These are phyloP conservation scores for Botryobasidium botryosum DNA, from an alignment of 768 basidiomycete species.

Conservation along the genomic window DNA sequence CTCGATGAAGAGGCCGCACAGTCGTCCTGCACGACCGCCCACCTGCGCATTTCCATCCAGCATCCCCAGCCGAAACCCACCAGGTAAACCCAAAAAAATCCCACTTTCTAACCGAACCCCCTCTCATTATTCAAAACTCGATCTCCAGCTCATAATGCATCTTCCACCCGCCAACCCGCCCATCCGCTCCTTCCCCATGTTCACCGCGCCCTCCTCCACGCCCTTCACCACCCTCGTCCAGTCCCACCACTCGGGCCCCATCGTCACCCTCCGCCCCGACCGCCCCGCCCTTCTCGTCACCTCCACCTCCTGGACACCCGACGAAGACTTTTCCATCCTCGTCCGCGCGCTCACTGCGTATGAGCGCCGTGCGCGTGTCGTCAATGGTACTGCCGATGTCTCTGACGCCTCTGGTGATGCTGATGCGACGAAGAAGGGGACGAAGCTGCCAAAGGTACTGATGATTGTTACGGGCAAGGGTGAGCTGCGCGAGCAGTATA, in stretches of 20 bases:
- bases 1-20: constrained; percentile 45
- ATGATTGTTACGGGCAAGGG: constrained; percentile 88
- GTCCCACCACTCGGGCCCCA: constrained; percentile 9
- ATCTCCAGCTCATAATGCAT: constrained; percentile 30
- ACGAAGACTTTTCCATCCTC: constrained; percentile 85
- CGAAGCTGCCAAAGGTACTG: constrained; percentile 50
- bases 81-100: constrained; percentile 43
- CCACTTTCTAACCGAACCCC: not conserved
- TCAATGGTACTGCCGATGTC: constrained; percentile 9
- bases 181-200: constrained; percentile 33
- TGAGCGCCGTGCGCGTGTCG: constrained; percentile 35
- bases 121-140: not conserved
- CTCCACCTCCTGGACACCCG: constrained; percentile 93
- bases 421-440: constrained; percentile 3
- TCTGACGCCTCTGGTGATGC: constrained; percentile 7
- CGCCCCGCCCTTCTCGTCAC: constrained; percentile 78
- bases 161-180: constrained; percentile 17
- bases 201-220: constrained; percentile 38
- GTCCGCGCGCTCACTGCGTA: constrained; percentile 57
- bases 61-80: constrained; percentile 54
- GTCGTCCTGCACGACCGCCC: constrained; percentile 80
- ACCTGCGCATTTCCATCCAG: constrained; percentile 63
- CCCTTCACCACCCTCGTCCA: constrained; percentile 35
- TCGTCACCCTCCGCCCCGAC: constrained; percentile 25
- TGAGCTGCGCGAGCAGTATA: constrained; percentile 54